Percentiles rank a stretch among this genome's conserved stretches.
Evolutionary conservation across 1,139 yeast genomes (phyloP).

Genomic region (Arxiozyma bovina): DNA sequence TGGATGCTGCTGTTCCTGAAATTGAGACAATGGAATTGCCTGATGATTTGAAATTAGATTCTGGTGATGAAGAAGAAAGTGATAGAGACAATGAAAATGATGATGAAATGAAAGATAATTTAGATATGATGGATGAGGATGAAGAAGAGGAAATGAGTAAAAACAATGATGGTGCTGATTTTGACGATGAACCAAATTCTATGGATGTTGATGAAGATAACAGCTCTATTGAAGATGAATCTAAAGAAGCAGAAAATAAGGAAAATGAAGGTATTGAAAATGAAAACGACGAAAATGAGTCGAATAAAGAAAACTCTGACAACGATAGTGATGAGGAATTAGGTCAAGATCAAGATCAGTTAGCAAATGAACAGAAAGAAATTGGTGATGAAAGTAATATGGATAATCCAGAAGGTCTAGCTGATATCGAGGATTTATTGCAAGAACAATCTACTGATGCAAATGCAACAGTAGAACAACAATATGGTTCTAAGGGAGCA

Average conservation of each 20-base stretch:
- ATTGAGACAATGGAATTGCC: constrained; percentile 75
- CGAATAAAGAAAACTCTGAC: constrained; percentile 25
- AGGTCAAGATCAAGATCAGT: constrained; percentile 23
- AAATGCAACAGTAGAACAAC: constrained; percentile 65
- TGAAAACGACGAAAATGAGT: constrained; percentile 27
- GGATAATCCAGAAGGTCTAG: constrained; percentile 29
- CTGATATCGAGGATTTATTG: constrained; percentile 42
- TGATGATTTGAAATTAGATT: constrained; percentile 76
- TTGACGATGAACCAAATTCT: constrained; percentile 30
- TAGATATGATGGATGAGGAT: constrained; percentile 25
- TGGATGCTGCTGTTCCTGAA: constrained; percentile 69
- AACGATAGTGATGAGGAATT: constrained; percentile 25
- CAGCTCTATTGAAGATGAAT: constrained; percentile 22
- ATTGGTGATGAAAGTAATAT: constrained; percentile 24
- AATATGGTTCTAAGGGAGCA: constrained; percentile 61
- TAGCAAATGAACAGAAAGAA: constrained; percentile 20
- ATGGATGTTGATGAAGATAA: constrained; percentile 17
- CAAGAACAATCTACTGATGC: constrained; percentile 47
- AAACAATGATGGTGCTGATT: constrained; percentile 25
- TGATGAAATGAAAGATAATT: constrained; percentile 11
- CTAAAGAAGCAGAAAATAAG: constrained; percentile 28
- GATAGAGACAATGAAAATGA: constrained; percentile 28
- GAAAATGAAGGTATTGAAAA: constrained; percentile 29
- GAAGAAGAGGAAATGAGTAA: constrained; percentile 21
- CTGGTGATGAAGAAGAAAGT: constrained; percentile 50